A percentile compares a stretch with the other conserved stretches of the same genome.
Conservation (phyloP, 2,329 filamentous ascomycete species). For the Dothidotthia symphoricarpi region DNA sequence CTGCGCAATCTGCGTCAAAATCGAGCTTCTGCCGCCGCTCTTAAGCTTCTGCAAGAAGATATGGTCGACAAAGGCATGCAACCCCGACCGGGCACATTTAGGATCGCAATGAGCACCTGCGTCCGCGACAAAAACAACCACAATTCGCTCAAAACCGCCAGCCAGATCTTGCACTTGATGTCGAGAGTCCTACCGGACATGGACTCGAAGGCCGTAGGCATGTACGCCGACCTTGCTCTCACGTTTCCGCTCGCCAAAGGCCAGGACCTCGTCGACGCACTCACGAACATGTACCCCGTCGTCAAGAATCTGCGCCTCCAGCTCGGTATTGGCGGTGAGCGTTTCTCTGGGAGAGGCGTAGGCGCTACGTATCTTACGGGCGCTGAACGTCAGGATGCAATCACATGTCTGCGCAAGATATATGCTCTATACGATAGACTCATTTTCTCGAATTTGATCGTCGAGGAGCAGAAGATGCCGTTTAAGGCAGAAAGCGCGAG, state of each 20-base stretch:
- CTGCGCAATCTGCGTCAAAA: conserved; percentile 65
- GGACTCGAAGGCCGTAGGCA: conserved; percentile 29
- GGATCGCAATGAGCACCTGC: conserved; percentile 72
- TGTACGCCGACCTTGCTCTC: conserved; percentile 33
- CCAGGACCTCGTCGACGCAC: conserved; percentile 29
- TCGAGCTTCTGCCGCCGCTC: conserved; percentile 63
- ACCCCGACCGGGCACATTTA: conserved; percentile 56
- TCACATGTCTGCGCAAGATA: conserved; percentile 26
- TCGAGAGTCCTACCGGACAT: conserved; percentile 25
- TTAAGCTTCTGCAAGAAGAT: conserved; percentile 55
- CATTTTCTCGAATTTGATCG: conserved; percentile 30
- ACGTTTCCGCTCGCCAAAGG: conserved; percentile 31
- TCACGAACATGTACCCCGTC: conserved; percentile 27
- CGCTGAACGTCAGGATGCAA: conserved; percentile 24
- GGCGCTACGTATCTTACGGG: conserved; percentile 18
- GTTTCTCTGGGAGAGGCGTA: not conserved
- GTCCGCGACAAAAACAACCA: conserved; percentile 72
- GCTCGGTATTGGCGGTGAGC: conserved; percentile 26
- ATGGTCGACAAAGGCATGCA: conserved; percentile 27
- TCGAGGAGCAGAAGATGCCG: conserved; percentile 27
- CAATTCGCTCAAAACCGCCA: conserved; percentile 65
- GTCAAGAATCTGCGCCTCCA: conserved; percentile 31
- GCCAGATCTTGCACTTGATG: conserved; percentile 57
- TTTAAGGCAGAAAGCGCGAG: conserved; percentile 29
- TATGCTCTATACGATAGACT: conserved; percentile 34